These are phyloP conservation scores for Acacia concinna DNA, from an alignment of 331 rosid species.

Conservation along the genomic window DNA sequence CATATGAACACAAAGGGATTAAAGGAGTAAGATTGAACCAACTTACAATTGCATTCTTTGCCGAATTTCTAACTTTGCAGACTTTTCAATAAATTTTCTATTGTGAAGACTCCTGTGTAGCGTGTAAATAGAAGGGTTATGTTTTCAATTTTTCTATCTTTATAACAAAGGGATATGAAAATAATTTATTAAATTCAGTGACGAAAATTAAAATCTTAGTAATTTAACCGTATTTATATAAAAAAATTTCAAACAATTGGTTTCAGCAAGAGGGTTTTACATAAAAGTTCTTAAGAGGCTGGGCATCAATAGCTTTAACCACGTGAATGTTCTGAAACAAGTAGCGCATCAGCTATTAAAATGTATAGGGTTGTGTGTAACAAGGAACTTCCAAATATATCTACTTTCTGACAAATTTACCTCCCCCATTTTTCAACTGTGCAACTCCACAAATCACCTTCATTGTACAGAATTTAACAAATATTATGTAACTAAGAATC, in stretches of 20 bases:
- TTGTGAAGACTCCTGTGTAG: too few species aligned
- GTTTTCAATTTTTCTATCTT: too few species aligned
- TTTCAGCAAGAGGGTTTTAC: not conserved
- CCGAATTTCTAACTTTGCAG: too few species aligned
- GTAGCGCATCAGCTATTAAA: not conserved
- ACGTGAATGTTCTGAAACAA: not conserved
- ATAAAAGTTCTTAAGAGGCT: not conserved
- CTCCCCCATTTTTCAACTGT: not conserved
- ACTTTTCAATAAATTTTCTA: too few species aligned
- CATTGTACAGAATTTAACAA: not conserved
- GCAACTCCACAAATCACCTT: not conserved
- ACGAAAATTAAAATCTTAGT: too few species aligned
- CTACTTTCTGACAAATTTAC: not conserved
- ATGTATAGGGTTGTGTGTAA: not conserved
- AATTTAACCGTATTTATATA: too few species aligned
- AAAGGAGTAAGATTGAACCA: too few species aligned
- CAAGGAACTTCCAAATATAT: not conserved
- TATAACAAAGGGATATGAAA: too few species aligned
- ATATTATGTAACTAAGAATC: not conserved
- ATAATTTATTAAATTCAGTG: too few species aligned
- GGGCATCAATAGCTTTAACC: not conserved
- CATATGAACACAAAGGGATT: too few species aligned
- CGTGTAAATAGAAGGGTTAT: too few species aligned
- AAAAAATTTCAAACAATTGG: not conserved
- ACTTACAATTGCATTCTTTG: too few species aligned